These are phyloP conservation scores for cucumber (Cucumis sativus) DNA, from an alignment of 306 rosid species.

Conservation along the genomic window DNA sequence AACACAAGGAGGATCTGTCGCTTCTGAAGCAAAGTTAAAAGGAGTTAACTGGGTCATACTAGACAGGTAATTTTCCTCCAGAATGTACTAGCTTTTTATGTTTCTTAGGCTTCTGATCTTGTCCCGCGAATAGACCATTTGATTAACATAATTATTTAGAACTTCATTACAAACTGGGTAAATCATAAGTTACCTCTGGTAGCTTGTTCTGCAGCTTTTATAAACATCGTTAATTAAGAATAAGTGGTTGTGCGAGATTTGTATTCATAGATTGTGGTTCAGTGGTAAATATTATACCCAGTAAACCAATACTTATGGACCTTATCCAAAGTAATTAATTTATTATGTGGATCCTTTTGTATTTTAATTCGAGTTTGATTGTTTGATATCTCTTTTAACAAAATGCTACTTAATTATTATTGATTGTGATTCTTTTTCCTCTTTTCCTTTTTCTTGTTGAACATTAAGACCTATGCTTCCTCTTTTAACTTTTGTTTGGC, in stretches of 20 bases:
- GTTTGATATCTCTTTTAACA: neutral
- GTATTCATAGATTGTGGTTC: neutral
- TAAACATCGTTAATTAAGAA: neutral
- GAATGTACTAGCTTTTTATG: slow-evolving; percentile 51
- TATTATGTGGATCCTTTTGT: neutral
- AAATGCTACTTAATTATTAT: neutral
- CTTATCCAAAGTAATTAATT: neutral
- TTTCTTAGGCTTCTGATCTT: slow-evolving; percentile 6
- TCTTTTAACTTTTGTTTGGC: neutral
- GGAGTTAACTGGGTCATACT: slow-evolving; percentile 93
- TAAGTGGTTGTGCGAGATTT: neutral
- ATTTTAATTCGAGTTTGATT: neutral
- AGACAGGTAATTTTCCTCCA: slow-evolving; percentile 83
- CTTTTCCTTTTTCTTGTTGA: neutral
- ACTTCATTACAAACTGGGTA: neutral
- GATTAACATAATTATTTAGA: neutral
- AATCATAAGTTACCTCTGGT: neutral
- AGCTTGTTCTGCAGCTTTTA: neutral
- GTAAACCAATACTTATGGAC: neutral
- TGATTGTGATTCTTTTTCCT: neutral
- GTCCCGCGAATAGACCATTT: neutral
- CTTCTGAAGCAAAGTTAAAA: slow-evolving; percentile 75
- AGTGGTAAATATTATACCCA: neutral
- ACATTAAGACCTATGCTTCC: neutral
- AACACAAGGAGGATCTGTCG: slow-evolving; percentile 66